Evolutionary conservation across 2,329 filamentous ascomycete species (phyloP), one percentile per base, ranked within the genome.

Genomic region (Scedosporium apiospermum): DNA sequence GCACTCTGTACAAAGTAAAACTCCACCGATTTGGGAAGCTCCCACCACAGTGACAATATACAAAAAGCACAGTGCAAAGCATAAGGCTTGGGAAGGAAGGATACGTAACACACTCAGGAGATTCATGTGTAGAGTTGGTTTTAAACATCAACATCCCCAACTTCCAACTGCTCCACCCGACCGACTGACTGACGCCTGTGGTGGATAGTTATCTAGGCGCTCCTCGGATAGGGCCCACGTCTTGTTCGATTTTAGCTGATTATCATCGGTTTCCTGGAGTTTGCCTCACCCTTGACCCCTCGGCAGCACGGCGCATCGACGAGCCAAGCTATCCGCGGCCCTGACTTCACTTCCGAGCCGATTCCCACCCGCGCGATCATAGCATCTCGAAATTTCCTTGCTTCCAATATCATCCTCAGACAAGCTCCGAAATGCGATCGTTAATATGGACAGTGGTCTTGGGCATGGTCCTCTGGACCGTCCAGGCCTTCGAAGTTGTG

Each of bases 401-500:
- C 38, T n/a, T 1, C 38, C 51, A 67, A 70, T 66, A 38, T 63
- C 65, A 59, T 12, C 38, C 16, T 26, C 21, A 21, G 21, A 30
- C 46, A 7, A 23, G 7, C n/a, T 18, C 65, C 69, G 78, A 65
- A 61, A 87, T 87, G 84, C 83, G 79, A 77, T 76, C 77, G 68
- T 81, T 81, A 74, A 68, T 78, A 67, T 79, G 78, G 68, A 73
- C 44, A 3, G 6, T 84, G 66, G 69, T 79, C 65, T 71, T 87
- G 75, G 80, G 78, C 69, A 70, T 84, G 77, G 83, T 80, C 70
- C 67, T 80, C 61, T 78, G 80, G 78, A 78, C 81, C 63, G 80
- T 76, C 66, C 74, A 75, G 64, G 85, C 83, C 27, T 74, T 87
- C 69, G 85, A 88, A 71, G 77, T 86, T 65, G 73, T 75, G 67